Evolutionary conservation across 257 asterid genomes (phyloP).

Genomic region (Solanum stenotomum): DNA sequence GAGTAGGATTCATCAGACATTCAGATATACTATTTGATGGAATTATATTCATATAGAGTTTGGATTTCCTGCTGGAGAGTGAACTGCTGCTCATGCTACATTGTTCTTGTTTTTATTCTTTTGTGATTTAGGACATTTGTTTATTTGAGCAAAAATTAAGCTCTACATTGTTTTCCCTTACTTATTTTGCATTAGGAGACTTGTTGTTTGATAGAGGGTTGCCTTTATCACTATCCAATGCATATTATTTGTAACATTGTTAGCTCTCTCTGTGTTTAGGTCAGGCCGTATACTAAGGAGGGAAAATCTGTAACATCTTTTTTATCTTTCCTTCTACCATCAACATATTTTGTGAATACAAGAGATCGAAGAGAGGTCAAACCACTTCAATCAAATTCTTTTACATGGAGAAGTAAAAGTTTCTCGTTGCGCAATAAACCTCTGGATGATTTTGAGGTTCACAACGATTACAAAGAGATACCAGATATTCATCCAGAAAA

Average conservation of each 20-base stretch:
- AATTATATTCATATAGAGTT: background rate
- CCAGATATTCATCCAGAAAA: conserved; percentile 9
- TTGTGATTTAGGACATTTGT: background rate
- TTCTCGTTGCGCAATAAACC: conserved; percentile 62
- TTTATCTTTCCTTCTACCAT: conserved; percentile 50
- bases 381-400: conserved; percentile 41
- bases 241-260: conserved; percentile 21
- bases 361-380: conserved; percentile 25
- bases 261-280: conserved; percentile 43
- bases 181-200: background rate
- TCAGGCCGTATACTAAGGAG: conserved; percentile 38
- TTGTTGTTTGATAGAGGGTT: background rate
- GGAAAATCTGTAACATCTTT: conserved; percentile 51
- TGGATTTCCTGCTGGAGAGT: background rate
- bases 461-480: conserved; percentile 9
- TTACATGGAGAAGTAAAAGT: conserved; percentile 62
- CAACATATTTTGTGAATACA: conserved; percentile 48
- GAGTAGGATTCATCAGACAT: background rate
- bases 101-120: background rate
- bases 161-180: background rate
- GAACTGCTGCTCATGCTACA: background rate
- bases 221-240: background rate
- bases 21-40: background rate
- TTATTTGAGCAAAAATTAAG: background rate
- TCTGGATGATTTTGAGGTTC: conserved; percentile 36